A percentile compares a stretch with the other conserved stretches of the same genome.
These are phyloP conservation scores for Conringia planisiliqua DNA, from an alignment of 345 rosid genomes.

Conservation along the genomic window DNA sequence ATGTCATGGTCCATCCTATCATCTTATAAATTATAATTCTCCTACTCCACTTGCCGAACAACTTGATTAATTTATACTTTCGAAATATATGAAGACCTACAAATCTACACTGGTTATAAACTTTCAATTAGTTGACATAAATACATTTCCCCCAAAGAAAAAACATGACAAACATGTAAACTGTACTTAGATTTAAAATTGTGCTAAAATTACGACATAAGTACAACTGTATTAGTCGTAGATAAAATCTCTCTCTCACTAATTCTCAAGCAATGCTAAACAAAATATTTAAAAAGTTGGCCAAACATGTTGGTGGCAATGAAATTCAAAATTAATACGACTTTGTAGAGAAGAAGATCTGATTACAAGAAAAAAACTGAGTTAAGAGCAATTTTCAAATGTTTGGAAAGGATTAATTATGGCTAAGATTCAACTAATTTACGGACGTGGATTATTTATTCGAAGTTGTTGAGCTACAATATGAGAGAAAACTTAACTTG, in stretches of 20 bases:
- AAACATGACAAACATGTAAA: neutral
- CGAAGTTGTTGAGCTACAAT: conserved; percentile 30
- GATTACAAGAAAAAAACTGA: neutral
- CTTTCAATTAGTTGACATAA: neutral
- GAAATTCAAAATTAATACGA: neutral
- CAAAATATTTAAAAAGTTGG: neutral
- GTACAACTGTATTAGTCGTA: neutral
- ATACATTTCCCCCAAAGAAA: neutral
- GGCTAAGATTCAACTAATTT: neutral
- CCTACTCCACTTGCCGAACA: conserved; percentile 1
- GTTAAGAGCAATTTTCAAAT: neutral
- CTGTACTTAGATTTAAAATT: neutral
- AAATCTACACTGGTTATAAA: neutral
- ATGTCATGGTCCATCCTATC: conserved; percentile 14
- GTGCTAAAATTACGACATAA: neutral
- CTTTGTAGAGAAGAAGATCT: neutral
- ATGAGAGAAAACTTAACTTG: conserved; percentile 4
- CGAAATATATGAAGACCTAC: neutral
- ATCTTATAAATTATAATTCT: neutral
- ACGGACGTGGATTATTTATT: conserved; percentile 4
- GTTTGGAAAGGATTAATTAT: neutral
- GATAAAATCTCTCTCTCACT: neutral
- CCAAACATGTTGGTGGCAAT: neutral
- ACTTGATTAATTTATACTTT: conserved; percentile 6
- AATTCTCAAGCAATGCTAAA: neutral